These are phyloP conservation scores for Aspergillus sp. DNA, from an alignment of 2,329 filamentous ascomycete species.

Conservation along the genomic window DNA sequence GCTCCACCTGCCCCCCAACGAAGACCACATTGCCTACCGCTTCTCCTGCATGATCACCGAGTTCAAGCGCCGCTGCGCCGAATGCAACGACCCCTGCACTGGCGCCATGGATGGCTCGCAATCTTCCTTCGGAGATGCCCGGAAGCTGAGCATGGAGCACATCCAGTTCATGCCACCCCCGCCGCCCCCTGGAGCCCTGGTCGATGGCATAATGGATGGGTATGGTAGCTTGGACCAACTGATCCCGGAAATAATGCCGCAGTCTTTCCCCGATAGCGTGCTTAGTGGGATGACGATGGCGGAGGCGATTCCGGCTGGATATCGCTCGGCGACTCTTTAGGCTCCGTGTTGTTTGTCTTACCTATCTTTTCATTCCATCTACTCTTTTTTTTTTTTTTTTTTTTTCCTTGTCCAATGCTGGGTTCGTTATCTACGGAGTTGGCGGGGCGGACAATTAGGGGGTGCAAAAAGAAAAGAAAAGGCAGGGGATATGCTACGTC, in stretches of 20 bases:
- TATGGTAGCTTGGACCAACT: slow-evolving; percentile 27
- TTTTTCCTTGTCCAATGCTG: too few relatives aligned
- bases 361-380: too few relatives aligned
- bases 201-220: slow-evolving; percentile 25
- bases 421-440: too few relatives aligned
- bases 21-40: slow-evolving; percentile 34
- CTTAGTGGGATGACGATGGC: slow-evolving; percentile 11
- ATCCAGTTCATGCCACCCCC: slow-evolving; percentile 20
- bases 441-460: too few relatives aligned
- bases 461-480: too few relatives aligned
- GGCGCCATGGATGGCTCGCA: slow-evolving; percentile 14
- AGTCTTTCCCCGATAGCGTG: slow-evolving; percentile 11
- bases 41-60: slow-evolving; percentile 33
- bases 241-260: slow-evolving; percentile 19
- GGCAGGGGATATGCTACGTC: too few relatives aligned
- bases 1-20: slow-evolving; percentile 32
- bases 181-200: slow-evolving; percentile 2
- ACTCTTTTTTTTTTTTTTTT: too few relatives aligned
- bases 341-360: too few relatives aligned
- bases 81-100: slow-evolving; percentile 17
- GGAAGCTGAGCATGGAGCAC: slow-evolving; percentile 24
- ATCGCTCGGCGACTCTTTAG: slow-evolving; percentile 6
- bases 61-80: slow-evolving; percentile 30
- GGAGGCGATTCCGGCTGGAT: slow-evolving; percentile 6
- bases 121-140: slow-evolving; percentile 17